Evolutionary conservation across 1,284 basidiomycete species (phyloP).

Genomic region (Trametes pubescens): DNA sequence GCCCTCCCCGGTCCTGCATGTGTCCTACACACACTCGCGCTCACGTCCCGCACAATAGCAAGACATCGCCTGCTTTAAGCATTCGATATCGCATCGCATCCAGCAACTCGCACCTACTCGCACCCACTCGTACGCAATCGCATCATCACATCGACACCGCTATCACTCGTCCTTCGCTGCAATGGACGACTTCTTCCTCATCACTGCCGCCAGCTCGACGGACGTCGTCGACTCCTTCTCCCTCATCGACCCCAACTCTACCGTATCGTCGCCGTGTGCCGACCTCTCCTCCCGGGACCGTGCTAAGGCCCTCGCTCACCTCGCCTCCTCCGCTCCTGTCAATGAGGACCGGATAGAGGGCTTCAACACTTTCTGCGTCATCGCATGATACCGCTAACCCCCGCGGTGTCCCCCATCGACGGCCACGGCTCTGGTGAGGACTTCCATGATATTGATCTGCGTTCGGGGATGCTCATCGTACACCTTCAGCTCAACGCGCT

Average conservation of each 20-base stretch:
- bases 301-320: not conserved
- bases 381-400: slow-evolving; percentile 7
- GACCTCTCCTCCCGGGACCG: not conserved
- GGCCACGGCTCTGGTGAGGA: not conserved
- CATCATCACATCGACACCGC: too few relatives aligned
- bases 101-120: too few relatives aligned
- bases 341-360: slow-evolving; percentile 22
- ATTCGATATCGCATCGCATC: too few relatives aligned
- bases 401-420: not conserved
- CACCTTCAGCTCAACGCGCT: not conserved
- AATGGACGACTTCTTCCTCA: slow-evolving; percentile 15
- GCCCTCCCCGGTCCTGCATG: too few relatives aligned
- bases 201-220: not conserved
- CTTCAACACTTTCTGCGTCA: slow-evolving; percentile 20
- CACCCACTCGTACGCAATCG: too few relatives aligned
- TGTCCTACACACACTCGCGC: too few relatives aligned
- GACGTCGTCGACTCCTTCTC: not conserved
- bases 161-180: not conserved
- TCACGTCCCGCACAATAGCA: too few relatives aligned
- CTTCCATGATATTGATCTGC: not conserved
- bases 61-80: too few relatives aligned
- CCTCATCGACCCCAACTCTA: not conserved
- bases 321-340: slow-evolving; percentile 3
- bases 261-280: not conserved
- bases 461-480: not conserved